Conservation (phyloP, 352 stramenopile species). For the Globisporangium rhizosaccharum region DNA sequence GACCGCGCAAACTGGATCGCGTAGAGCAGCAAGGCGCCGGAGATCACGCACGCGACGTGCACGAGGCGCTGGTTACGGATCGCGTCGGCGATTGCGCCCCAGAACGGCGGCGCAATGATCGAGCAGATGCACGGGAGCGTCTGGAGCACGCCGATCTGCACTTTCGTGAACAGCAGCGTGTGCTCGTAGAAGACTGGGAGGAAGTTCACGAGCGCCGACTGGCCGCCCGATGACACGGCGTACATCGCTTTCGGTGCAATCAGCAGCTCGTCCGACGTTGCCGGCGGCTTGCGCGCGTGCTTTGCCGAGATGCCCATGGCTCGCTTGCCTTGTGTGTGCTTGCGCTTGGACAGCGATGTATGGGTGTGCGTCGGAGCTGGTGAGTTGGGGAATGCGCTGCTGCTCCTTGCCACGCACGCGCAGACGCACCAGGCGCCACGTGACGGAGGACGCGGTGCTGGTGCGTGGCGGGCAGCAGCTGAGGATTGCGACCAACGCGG, state of each 20-base stretch:
- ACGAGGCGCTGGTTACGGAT: conserved; percentile 57
- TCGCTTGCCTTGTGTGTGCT: too few species aligned
- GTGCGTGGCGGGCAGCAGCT: too few species aligned
- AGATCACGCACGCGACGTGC: conserved; percentile 57
- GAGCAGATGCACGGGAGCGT: conserved; percentile 56
- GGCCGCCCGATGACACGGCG: conserved; percentile 50
- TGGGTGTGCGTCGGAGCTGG: too few species aligned
- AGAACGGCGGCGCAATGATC: conserved; percentile 69
- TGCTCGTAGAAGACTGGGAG: conserved; percentile 72
- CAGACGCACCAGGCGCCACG: too few species aligned
- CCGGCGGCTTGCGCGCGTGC: too few species aligned
- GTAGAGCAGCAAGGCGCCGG: conserved; percentile 54
- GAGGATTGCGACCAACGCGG: too few species aligned
- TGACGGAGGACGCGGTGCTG: too few species aligned
- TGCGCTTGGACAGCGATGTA: too few species aligned
- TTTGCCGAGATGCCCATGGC: too few species aligned
- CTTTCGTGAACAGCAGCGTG: conserved; percentile 55
- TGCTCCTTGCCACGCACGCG: too few species aligned
- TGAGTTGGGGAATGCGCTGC: too few species aligned
- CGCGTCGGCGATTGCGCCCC: conserved; percentile 62
- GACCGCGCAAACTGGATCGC: conserved; percentile 45
- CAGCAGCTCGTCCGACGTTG: conserved; percentile 16
- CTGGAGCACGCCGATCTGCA: conserved; percentile 74
- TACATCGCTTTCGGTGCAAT: conserved; percentile 82
- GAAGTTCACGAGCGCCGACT: conserved; percentile 73